Percentiles rank a stretch among this genome's conserved stretches.
phyloP scores from a whole-genome alignment of 2,329 filamentous ascomycete species.

The Lasiodiplodia sp. region DNA sequence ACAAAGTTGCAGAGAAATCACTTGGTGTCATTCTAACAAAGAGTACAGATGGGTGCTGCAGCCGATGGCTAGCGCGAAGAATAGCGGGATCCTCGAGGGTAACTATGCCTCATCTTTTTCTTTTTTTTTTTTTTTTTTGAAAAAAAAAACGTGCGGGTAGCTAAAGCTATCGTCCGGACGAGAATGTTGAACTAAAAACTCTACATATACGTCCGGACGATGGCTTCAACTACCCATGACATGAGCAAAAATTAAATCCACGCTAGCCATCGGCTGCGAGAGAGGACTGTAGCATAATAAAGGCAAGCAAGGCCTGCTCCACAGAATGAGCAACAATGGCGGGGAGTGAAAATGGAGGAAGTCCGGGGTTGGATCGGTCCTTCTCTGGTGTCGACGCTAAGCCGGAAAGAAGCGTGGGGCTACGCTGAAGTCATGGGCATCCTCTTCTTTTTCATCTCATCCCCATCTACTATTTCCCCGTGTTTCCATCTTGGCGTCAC shows the following conservation, averaged over 20 bases:
- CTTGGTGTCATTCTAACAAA: no score
- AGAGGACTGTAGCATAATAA: background rate
- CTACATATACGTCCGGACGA: no score
- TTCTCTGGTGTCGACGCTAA: background rate
- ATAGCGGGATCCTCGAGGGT: no score
- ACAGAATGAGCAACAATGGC: background rate
- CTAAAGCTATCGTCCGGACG: no score
- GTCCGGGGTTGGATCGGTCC: background rate
- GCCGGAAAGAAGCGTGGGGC: constrained; percentile 11
- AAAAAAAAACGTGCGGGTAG: no score
- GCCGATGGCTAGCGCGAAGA: no score
- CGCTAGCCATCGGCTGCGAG: no score
- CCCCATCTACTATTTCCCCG: background rate
- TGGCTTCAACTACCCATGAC: no score
- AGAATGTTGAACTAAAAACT: no score
- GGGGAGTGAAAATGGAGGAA: background rate
- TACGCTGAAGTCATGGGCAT: background rate
- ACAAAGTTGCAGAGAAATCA: background rate
- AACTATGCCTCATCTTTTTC: no score
- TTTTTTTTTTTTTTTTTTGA: no score
- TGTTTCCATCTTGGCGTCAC: background rate
- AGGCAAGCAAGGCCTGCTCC: background rate
- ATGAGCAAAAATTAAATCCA: no score
- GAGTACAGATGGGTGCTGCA: background rate
- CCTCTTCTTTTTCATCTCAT: background rate